Percentiles rank a stretch among this genome's conserved stretches.
Conservation (phyloP, 1,284 basidiomycete genomes). For the Cutaneotrichosporon cutaneum region DNA sequence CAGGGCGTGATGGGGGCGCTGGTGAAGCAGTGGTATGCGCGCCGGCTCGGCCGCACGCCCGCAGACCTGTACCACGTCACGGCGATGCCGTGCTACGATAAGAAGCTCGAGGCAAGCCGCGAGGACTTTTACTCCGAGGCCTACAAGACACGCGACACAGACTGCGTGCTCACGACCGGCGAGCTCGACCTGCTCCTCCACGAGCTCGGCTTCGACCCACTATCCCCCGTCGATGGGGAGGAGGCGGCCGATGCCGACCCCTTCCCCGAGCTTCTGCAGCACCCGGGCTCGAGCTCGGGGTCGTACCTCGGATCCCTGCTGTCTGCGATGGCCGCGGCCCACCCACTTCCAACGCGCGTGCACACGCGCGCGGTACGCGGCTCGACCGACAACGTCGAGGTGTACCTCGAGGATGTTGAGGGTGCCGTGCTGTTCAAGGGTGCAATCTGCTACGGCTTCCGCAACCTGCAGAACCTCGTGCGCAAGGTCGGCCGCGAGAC, state of each 20-base stretch:
- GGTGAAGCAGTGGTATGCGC: constrained; percentile 80
- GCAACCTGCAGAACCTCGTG: constrained; percentile 96
- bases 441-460: constrained; percentile 94
- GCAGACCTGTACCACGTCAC: constrained; percentile 89
- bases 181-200: constrained; percentile 85
- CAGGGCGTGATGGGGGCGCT: constrained; percentile 93
- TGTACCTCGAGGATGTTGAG: constrained; percentile 57
- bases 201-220: constrained; percentile 77
- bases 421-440: constrained; percentile 79
- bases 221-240: constrained; percentile 58
- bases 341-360: constrained; percentile 58
- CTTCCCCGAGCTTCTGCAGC: constrained; percentile 72
- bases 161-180: constrained; percentile 96
- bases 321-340: constrained; percentile 54
- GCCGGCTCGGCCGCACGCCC: constrained; percentile 66
- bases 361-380: constrained; percentile 63
- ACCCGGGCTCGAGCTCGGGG: constrained; percentile 86
- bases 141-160: constrained; percentile 83
- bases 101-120: constrained; percentile 95
- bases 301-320: constrained; percentile 85
- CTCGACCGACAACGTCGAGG: constrained; percentile 65
- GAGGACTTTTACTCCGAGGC: constrained; percentile 80
- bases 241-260: constrained; percentile 23
- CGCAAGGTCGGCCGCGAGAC: constrained; percentile 84
- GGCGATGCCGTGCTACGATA: constrained; percentile 99